Evolutionary conservation across 2,329 filamentous ascomycete species (phyloP), one percentile per base, ranked within the genome.

Genomic region (Lasiodiplodia sp.): DNA sequence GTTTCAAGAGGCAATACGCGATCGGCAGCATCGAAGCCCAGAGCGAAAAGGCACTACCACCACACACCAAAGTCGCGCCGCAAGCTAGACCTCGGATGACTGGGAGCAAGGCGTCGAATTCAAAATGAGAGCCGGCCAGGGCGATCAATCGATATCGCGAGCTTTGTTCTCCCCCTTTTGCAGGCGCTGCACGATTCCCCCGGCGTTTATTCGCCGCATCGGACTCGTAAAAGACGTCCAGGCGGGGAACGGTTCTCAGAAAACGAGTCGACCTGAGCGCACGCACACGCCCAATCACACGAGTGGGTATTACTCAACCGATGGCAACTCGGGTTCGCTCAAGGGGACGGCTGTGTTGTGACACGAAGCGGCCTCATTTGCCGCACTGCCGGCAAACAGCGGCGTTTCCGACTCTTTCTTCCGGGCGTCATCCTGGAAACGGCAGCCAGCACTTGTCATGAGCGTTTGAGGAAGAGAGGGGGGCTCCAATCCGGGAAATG

Each of bases 1-100:
- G 58, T 49, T 63, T 49, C 57, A 60, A 28, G 31, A 4, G 37
- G 21, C 23, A 16, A n/a, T 63, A 63, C 40, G 58, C 58, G 58
- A 63, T 63, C 58, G 40, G 14, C 58, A 12, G 8, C 23, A 4
- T 31, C 40, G 25, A 18, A 21, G 16, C 11, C 28, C 10, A 49
- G 3, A 21, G 58, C 3, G 23, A 38, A n/a, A 40, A 38, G 44
- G 55, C 55, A 40, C 4, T 34, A 25, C 38, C 38, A 23, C 37
- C 37, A 10, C 57, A 47, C 44, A n/a, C 44, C 18, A n/a, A n/a
- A 47, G n/a, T 28, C 7, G 53, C 53, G 53, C 28, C 53, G 8
- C 53, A 56, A 10, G 16, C 53, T 10, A 21, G 51, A 11, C 44
- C 10, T 47, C n/a, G 44, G 44, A 8, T 8, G 44, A 47, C 18